Percentiles rank a stretch among this genome's conserved stretches.
phyloP scores from a whole-genome alignment of 75 land plant genomes.

The Selaginella moellendorffii region DNA sequence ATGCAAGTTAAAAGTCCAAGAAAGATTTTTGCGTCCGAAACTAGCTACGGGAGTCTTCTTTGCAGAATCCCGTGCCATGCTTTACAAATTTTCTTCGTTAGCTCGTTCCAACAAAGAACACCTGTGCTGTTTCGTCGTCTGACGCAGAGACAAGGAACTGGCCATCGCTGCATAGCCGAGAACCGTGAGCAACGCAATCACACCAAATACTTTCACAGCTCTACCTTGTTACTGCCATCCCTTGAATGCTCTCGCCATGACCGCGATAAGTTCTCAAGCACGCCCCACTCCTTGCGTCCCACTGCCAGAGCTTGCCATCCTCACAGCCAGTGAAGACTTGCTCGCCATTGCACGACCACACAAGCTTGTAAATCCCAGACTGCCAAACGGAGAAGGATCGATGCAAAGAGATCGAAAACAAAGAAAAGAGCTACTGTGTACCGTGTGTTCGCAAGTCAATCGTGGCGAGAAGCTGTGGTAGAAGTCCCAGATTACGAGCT shows the following conservation, averaged over 20 bases:
- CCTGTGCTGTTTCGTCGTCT: too few species aligned
- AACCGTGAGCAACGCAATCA: too few species aligned
- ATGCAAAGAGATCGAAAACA: background rate
- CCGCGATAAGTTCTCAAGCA: background rate
- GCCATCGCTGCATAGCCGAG: too few species aligned
- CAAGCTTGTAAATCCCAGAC: background rate
- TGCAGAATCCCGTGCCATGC: too few species aligned
- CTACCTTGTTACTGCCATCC: background rate
- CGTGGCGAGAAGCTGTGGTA: conserved; percentile 45
- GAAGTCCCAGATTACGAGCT: conserved; percentile 77
- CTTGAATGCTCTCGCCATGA: background rate
- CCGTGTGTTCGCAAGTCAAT: conserved; percentile 66
- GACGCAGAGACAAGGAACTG: too few species aligned
- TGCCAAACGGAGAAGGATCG: background rate
- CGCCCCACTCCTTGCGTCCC: background rate
- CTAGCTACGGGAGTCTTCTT: too few species aligned
- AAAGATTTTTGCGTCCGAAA: too few species aligned
- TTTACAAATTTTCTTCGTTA: too few species aligned
- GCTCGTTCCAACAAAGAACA: too few species aligned
- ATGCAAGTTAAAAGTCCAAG: too few species aligned
- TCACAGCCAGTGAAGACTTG: background rate
- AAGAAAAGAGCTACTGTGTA: conserved; percentile 4
- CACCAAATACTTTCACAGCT: too few species aligned
- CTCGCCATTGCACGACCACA: background rate
- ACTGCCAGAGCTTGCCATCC: background rate